phyloP scores from a whole-genome alignment of 352 stramenopile species.

The Blastocystis sp. region DNA sequence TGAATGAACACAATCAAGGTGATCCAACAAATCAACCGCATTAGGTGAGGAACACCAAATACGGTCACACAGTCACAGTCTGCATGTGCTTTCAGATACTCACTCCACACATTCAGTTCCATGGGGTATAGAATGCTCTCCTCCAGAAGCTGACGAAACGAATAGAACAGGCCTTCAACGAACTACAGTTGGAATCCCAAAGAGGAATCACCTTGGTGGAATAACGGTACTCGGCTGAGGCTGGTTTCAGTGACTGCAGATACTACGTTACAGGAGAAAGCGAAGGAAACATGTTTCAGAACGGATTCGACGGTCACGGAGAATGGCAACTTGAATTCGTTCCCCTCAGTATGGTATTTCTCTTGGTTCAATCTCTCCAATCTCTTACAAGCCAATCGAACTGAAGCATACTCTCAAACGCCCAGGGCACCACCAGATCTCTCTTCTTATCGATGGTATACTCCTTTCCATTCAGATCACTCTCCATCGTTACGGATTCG shows the following conservation, averaged over 20 bases:
- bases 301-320: neutral
- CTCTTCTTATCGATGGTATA: neutral
- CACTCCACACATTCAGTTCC: neutral
- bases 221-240: neutral
- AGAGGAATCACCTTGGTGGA: neutral
- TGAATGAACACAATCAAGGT: too few relatives aligned
- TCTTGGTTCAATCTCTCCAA: neutral
- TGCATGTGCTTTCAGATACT: neutral
- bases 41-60: neutral
- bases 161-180: neutral
- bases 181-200: too few relatives aligned
- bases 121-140: neutral
- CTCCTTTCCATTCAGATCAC: neutral
- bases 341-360: neutral
- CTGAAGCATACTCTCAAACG: neutral
- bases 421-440: neutral
- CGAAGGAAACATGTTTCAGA: neutral
- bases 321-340: neutral
- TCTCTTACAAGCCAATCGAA: neutral
- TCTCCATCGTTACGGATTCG: neutral
- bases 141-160: neutral
- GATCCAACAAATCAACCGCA: neutral
- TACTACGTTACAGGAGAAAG: neutral
- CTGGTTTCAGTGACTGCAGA: neutral
- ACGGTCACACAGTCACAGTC: neutral